A percentile compares a stretch with the other conserved stretches of the same genome.
phyloP scores from a whole-genome alignment of 805 yeast genomes.

The Sugiyamaella marilandica region DNA sequence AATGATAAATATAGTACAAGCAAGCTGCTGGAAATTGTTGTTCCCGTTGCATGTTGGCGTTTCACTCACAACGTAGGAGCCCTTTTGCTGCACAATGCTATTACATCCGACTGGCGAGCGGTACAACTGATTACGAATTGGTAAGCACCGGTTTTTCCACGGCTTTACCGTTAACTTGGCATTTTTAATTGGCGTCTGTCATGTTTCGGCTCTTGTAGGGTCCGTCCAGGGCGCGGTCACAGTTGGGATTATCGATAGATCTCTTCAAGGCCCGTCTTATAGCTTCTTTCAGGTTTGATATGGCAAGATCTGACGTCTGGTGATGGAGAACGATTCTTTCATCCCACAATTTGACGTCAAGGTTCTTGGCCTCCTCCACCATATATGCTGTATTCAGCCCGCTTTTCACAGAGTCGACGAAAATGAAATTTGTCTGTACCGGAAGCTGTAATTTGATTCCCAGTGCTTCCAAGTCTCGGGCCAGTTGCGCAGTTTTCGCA shows the following conservation, averaged over 20 bases:
- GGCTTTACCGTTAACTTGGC: no score
- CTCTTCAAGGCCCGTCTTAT: conserved; percentile 5
- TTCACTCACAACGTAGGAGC: no score
- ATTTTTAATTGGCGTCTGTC: neutral
- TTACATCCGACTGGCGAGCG: no score
- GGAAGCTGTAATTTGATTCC: conserved; percentile 67
- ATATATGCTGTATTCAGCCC: conserved; percentile 55
- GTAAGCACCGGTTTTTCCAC: no score
- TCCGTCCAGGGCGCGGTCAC: neutral
- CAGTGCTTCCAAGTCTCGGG: conserved; percentile 26
- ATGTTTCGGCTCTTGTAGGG: conserved; percentile 8
- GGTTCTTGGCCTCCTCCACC: conserved; percentile 50
- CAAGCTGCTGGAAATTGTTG: no score
- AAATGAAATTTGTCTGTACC: conserved; percentile 78
- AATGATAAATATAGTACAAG: no score
- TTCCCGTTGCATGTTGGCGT: no score
- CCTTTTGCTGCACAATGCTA: no score
- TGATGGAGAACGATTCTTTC: conserved; percentile 79
- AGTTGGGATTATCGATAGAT: conserved; percentile 2
- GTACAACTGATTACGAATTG: no score
- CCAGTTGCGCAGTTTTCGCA: conserved; percentile 47
- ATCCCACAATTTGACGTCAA: conserved; percentile 62
- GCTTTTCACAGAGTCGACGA: conserved; percentile 59
- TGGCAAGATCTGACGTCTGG: conserved; percentile 51
- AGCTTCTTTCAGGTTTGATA: conserved; percentile 35